Base-by-base conservation (phyloP, 805 yeast species). In the Naumovozyma baii region DNA sequence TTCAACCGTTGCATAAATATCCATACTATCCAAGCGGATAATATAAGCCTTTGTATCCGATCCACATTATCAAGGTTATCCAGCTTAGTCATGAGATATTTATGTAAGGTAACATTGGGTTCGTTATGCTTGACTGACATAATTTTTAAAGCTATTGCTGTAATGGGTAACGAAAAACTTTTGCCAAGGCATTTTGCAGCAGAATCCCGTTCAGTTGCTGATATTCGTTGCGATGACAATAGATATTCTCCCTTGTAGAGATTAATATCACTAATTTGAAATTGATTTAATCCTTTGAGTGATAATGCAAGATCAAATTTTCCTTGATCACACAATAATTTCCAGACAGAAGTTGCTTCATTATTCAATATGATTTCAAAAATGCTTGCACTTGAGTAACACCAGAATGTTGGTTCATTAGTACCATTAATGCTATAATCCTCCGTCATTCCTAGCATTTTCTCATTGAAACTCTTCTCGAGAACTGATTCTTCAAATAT, bases 331-430 rank as follows among this genome's bases (percentile, higher is more conserved):
- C 78, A 54, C 50, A 79, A 58, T 0, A 74, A 64, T 39, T 72
- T 73, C 95, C 96, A 85, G 2, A 88, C 78, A 18, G 82, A 82
- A 3, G 71, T 64, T 3, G 78, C 67, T 57, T 90, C 96, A 51
- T 81, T 72, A 28, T 70, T 70, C 10, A 84, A 65, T 8, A 80
- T 69, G 5, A 92, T 61, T 55, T 92, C 98, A 54, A 72, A 83
- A 8, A 92, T 75, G 36, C 68, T 68, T 4, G 62, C 53, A 10
- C 64, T 59, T 0, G 92, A 75, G 50, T 67, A 84, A 3, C 83
- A 59, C 98, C 98, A 92, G 49, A 67, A 83, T 0, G 97, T 61
- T 7, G 26, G 10, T 7, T 22, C 26, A 8, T 52, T 49, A 4
- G 46, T 46, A 4, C 18, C 83, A 1, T 67, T 54, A 33, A 61